Evolutionary conservation across 228 moss, liverwort and hornwort genomes (phyloP).

Genomic region (Sphagnum fallax): DNA sequence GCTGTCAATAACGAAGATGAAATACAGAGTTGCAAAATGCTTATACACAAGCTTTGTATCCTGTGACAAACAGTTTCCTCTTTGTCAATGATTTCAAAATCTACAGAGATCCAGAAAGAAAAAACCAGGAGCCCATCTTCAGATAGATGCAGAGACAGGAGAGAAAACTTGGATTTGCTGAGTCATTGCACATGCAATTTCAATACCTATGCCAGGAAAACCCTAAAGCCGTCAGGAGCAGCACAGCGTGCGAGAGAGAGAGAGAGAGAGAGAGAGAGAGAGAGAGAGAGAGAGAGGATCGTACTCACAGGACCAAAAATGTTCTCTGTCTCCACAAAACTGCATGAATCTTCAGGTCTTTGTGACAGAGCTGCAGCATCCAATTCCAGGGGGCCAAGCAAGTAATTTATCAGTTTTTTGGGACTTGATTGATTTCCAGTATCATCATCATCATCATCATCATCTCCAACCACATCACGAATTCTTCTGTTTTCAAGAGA

Average conservation of each 20-base stretch:
- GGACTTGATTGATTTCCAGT: not conserved
- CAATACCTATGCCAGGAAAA: too few relatives aligned
- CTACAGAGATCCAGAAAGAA: not conserved
- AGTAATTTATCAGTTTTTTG: not conserved
- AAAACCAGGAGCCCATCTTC: not conserved
- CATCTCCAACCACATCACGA: not conserved
- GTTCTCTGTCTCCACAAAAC: conserved; percentile 84
- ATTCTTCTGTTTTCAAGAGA: not conserved
- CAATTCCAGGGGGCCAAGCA: conserved; percentile 8
- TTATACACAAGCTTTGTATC: conserved; percentile 92
- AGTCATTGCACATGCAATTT: too few relatives aligned
- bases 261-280: too few relatives aligned
- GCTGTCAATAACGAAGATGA: conserved; percentile 78
- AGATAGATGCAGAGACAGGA: too few relatives aligned
- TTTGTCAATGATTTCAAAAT: not conserved
- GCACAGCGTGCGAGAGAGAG: too few relatives aligned
- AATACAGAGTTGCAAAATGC: conserved; percentile 96
- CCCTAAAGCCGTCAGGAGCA: too few relatives aligned
- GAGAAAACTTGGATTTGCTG: too few relatives aligned
- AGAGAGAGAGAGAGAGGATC: too few relatives aligned
- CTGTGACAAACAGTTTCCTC: conserved; percentile 24
- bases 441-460: not conserved
- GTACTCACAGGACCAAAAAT: conserved; percentile 89
- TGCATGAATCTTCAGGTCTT: conserved; percentile 72
- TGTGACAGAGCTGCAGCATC: conserved; percentile 70